Base-by-base conservation (phyloP, 2,329 filamentous ascomycete species). In the Colletotrichum musae region DNA sequence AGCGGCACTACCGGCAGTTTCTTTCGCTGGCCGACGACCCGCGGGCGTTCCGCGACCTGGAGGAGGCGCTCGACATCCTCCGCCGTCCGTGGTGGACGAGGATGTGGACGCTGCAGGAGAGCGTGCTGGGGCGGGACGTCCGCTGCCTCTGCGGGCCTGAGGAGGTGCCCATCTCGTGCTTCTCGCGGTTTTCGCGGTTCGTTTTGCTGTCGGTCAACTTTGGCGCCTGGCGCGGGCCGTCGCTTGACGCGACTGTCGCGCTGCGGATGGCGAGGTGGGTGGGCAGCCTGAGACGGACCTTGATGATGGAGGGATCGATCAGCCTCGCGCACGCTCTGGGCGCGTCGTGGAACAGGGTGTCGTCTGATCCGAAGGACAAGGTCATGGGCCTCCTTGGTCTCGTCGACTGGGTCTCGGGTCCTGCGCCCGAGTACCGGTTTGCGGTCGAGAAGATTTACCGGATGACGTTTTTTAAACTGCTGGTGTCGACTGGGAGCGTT, bases 91-190 rank as follows among this genome's bases (percentile, higher is more conserved):
- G 43, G 43, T 50, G 56, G 24, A 48, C 56, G 7, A 71, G 66
- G 5, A 70, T 73, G 36, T 74, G 73, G 73, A 74, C 72, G 10
- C 64, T 74, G 6, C 60, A 74, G 21, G 72, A 72, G 32, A 68
- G 72, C 18, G 18, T 70, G 0, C 16, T 39, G 26, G 57, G 4
- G 1, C 13, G 18, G 3, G 5, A 50, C 12, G 6, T 50, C 1
- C 26, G 48, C 12, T 59, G n/a, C 4, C 21, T 48, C 0, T 39
- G 43, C n/a, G 57, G 43, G 5, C 2, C 1, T 3, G 13, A n/a
- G 13, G 18, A 15, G 32, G 28, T 50, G 5, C n/a, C 6, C 4
- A 7, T 0, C 6, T 36, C 43, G 13, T 50, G 43, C 16, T 59
- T 26, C n/a, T 36, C 43, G 7, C n/a, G 28, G 12, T 26, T 59